Evolutionary conservation across 257 asterid species (phyloP), one percentile per base, ranked within the genome.

Genomic region (Przewalskia tangutica): DNA sequence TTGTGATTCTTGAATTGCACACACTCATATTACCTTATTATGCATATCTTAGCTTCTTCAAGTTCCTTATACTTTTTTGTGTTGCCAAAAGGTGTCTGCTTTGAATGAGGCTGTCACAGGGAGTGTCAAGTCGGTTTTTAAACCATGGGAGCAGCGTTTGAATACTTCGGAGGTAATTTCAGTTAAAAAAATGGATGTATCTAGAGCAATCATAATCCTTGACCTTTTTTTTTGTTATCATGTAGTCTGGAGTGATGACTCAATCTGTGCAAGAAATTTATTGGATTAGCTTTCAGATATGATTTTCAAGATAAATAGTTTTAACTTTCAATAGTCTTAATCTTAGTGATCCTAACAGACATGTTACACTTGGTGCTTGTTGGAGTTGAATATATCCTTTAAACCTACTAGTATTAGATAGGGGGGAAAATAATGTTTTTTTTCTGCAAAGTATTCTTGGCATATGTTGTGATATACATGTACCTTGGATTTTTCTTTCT

Each of bases 121-220:
- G 85, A 95, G 98, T 85, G 98, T 86, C 67, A 91, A 94, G 88
- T 87, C 97, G 6, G 97, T 95, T 58, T 95, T 95, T 86, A 94
- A 84, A 89, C 93, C 96, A 64, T 95, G 99, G 99, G 99, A 95
- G 82, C 95, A 90, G 84, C 97, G 97, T 23, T 92, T 95, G 60
- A 89, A 91, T 89, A 80, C 97, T 67, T 85, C 93, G 0, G 97
- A 94, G 98, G 99, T 94, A 90, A 40, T 51, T 34, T 77, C 14
- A 20, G 44, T 7, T 23, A 3, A 27, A 12, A 44, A 23, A 75
- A 75, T 75, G 62, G 13, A 46, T 48, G 59, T 62, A 75, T 14
- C 13, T 85, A 8, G 48, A 17, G 54, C 12, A 65, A 48, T 66
- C 76, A 3, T 71, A 12, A 46, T 71, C 51, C 23, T 71, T 71